Base-by-base conservation (phyloP, 2,329 filamentous ascomycete species). In the Bertia moriformis region DNA sequence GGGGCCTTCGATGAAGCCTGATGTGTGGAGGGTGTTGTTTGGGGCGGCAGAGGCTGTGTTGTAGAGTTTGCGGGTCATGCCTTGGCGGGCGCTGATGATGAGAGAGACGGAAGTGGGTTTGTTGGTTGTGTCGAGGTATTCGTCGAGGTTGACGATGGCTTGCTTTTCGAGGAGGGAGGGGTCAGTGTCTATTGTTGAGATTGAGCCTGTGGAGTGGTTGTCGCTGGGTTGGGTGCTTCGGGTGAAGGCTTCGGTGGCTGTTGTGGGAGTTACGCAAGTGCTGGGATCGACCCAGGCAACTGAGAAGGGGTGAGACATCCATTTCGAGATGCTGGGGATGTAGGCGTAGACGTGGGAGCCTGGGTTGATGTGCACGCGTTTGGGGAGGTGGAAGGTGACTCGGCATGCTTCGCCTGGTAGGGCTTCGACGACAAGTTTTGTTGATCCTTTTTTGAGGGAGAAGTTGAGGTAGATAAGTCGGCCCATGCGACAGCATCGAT, bases 281-380 rank as follows among this genome's bases (percentile, higher is more conserved):
- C 43, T 50, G 7, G 56, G 49, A 38, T 63, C 59, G 4, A 56
- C 55, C 63, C 63, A 66, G 13, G 62, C 63, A 10, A 65, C 57
- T 10, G 61, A 65, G 45, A 66, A 66, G 2, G 62, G 62, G 45
- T 66, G 62, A 0, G 62, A 65, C 59, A 63, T 63, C 62, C 63
- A 66, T 42, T 51, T 48, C 4, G 62, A 56, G 37, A 65, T 48
- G 38, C 49, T 53, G 2, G 73, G 73, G 41, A 78, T 63, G 55
- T 76, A 78, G 41, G 68, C 65, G 52, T 72, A 75, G 7, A 74
- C 71, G 50, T 78, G 71, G 49, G 66, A 68, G 39, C 73, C 73
- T 4, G 73, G 69, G 22, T 58, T 53, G 46, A 72, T 65, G 14
- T 56, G 57, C 53, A 70, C 67, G 24, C 65, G 63, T 42, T 69